Conservation (phyloP, 2,329 filamentous ascomycete species). For the Aspergillus tubingensis region DNA sequence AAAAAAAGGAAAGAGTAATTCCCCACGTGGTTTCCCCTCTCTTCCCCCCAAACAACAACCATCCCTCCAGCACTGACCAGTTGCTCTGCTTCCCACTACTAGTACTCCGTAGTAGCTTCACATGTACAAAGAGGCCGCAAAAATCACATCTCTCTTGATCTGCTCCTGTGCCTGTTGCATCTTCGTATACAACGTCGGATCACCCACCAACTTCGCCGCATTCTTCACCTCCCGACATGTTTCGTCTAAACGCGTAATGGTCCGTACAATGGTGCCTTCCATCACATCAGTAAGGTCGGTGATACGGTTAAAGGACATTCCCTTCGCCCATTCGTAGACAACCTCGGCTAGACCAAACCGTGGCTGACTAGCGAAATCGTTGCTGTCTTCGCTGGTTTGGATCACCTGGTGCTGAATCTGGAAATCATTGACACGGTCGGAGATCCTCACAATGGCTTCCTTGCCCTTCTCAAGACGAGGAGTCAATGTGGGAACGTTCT, state of each 20-base stretch:
- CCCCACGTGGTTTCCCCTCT: constrained; percentile 15
- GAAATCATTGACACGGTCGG: constrained; percentile 86
- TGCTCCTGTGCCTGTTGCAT: constrained; percentile 97
- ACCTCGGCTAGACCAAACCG: constrained; percentile 95
- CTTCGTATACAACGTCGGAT: constrained; percentile 89
- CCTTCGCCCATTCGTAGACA: constrained; percentile 96
- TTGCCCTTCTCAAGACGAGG: constrained; percentile 79
- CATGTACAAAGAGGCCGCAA: constrained; percentile 86
- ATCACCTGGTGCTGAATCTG: constrained; percentile 93
- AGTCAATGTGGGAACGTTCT: constrained; percentile 76
- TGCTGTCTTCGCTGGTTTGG: constrained; percentile 82
- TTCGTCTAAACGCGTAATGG: constrained; percentile 91
- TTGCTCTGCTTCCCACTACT: background rate
- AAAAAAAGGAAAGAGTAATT: background rate
- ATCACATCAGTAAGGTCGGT: constrained; percentile 94
- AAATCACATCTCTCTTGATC: constrained; percentile 94
- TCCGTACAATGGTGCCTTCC: constrained; percentile 94
- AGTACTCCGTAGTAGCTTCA: constrained; percentile 40
- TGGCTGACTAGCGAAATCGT: constrained; percentile 84
- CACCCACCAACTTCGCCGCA: constrained; percentile 90
- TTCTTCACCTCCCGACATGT: constrained; percentile 98
- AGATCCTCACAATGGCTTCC: constrained; percentile 82
- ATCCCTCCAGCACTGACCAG: background rate
- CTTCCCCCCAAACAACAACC: background rate
- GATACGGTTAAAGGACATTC: constrained; percentile 98